Conservation (phyloP, 2,329 filamentous ascomycete genomes). For the Colletotrichum melonis region DNA sequence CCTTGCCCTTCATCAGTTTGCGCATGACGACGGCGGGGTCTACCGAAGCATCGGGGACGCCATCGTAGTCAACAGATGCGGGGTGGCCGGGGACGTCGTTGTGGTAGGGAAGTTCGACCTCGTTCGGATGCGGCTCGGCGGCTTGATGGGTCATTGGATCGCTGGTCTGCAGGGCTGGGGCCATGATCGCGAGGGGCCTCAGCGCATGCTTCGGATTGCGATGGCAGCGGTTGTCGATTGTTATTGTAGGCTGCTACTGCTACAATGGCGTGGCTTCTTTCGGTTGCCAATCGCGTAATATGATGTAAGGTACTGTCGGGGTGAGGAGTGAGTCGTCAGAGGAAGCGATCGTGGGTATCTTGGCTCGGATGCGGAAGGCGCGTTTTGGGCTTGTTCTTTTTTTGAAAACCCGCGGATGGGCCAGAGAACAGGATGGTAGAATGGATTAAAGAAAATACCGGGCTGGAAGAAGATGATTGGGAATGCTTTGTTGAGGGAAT, state of each 20-base stretch:
- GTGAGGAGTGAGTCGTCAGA: neutral
- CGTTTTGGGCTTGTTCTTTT: neutral
- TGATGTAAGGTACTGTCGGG: neutral
- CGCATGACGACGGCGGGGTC: constrained; percentile 37
- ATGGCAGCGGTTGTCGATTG: neutral
- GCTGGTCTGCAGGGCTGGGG: constrained; percentile 31
- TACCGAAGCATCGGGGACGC: constrained; percentile 31
- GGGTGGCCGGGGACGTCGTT: constrained; percentile 1
- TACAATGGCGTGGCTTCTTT: neutral
- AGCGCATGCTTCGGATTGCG: constrained; percentile 27
- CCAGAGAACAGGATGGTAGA: neutral
- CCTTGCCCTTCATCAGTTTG: constrained; percentile 66
- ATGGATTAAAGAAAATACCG: neutral
- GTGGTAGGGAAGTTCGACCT: constrained; percentile 15
- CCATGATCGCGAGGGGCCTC: constrained; percentile 30
- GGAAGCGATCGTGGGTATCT: neutral
- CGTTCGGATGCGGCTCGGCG: constrained; percentile 27
- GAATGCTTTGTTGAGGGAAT: constrained; percentile 1
- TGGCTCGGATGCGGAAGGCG: neutral
- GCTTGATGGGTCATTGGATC: constrained; percentile 28
- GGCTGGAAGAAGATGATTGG: neutral
- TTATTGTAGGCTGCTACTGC: neutral
- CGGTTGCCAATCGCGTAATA: neutral
- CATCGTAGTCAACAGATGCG: constrained; percentile 9
- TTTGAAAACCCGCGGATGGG: neutral